Evolutionary conservation across 352 stramenopile genomes (phyloP), one percentile per base, ranked within the genome.

Genomic region (Phytophthora vignae): DNA sequence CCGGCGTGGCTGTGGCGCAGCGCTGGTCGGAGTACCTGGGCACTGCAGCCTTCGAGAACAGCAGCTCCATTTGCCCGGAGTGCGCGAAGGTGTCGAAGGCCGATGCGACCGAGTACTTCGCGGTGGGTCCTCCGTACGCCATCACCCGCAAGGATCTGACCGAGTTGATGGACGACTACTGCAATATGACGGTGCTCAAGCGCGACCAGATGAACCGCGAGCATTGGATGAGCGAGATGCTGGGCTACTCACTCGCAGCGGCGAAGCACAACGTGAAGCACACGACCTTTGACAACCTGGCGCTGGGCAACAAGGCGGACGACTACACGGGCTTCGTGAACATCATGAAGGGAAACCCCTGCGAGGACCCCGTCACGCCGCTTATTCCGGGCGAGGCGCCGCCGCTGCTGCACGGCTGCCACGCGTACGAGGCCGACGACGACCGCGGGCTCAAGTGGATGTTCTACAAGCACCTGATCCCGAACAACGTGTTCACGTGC

Each of bases 201-300:
- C 79, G 77, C 4, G 68, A 79, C 14, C 67, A 83, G 38, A 75
- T 81, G 44, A 76, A 81, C 0, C 64, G 67, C 8, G 60, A 87
- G 53, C 36, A 73, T 25, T 71, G 67, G 66, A 80, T 84, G 65
- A 87, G 79, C 8, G 81, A 93, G 48, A 81, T 84, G 74, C 56
- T 91, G 8, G 85, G 81, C n/a, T 85, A 92, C 55, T 75, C 70
- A n/a, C 67, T 91, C 10, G 87, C 85, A 3, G 72, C 83, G 7
- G 69, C 74, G 44, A 94, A 92, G 58, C 79, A 94, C 61, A 70
- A 82, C n/a, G 54, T 96, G 52, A 88, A 87, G 53, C 84, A 91
- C 60, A 87, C 85, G 25, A 78, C 60, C 17, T 90, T 96, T n/a
- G 84, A 90, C 73, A 96, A 96, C 65, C 56, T 96, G 49, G 87